Conservation (phyloP, 176 grass and related monocot species). For the Eleusine coracana region DNA sequence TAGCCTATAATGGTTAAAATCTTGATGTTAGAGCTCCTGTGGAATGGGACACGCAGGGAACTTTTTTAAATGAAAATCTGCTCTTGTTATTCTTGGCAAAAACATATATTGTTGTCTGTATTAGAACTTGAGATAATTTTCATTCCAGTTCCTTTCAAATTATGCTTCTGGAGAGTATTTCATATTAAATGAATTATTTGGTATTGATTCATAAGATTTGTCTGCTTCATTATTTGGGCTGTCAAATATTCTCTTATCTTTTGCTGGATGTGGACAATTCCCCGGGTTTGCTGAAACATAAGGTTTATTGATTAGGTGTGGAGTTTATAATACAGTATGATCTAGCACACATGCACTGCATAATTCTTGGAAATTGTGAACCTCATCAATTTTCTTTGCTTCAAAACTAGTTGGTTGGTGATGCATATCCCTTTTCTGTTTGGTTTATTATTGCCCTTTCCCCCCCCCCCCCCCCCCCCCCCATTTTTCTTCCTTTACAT, state of each 20-base stretch:
- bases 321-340: not conserved
- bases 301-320: not conserved
- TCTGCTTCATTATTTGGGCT: not conserved
- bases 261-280: not conserved
- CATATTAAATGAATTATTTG: not conserved
- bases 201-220: not conserved
- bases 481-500: too few species aligned
- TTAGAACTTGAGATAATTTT: not conserved
- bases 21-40: not conserved
- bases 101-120: not conserved
- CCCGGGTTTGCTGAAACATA: not conserved
- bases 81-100: not conserved
- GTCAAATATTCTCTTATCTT: not conserved
- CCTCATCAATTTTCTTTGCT: not conserved
- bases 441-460: too few species aligned
- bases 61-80: not conserved
- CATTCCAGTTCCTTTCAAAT: conserved; percentile 4
- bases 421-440: not conserved
- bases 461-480: too few species aligned
- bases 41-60: not conserved
- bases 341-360: not conserved
- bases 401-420: not conserved
- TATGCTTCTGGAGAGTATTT: not conserved
- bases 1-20: not conserved
- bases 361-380: not conserved